phyloP scores from a whole-genome alignment of 495 filamentous ascomycete genomes.

The Xylaria cubensis region DNA sequence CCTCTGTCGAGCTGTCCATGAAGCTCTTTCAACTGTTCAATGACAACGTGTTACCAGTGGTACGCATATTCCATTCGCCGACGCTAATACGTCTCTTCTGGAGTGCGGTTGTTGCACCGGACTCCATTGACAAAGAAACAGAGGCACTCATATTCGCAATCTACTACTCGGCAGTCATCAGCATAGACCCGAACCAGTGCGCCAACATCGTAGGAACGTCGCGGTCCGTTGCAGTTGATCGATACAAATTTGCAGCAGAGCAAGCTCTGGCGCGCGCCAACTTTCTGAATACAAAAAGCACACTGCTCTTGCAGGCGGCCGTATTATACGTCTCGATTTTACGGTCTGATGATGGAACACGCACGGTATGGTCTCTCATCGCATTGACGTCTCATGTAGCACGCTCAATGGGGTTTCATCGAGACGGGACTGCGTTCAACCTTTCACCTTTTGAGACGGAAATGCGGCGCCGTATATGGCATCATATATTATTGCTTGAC shows the following conservation, averaged over 20 bases:
- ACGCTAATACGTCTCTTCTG: constrained; percentile 54
- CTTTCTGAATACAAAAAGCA: constrained; percentile 51
- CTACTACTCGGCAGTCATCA: constrained; percentile 53
- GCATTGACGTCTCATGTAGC: constrained; percentile 52
- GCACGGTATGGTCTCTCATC: constrained; percentile 52
- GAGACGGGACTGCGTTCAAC: constrained; percentile 58
- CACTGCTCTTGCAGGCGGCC: constrained; percentile 55
- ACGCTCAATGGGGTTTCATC: constrained; percentile 49
- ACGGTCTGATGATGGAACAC: constrained; percentile 43
- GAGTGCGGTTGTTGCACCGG: constrained; percentile 45
- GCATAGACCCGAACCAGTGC: constrained; percentile 46
- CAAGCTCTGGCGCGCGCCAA: constrained; percentile 53
- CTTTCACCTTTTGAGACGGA: constrained; percentile 65
- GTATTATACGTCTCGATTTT: constrained; percentile 49
- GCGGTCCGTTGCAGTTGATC: constrained; percentile 44
- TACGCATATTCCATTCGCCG: constrained; percentile 58
- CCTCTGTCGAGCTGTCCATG: constrained; percentile 45
- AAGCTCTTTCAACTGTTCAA: constrained; percentile 62
- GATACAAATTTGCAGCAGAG: constrained; percentile 52
- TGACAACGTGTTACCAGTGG: constrained; percentile 57
- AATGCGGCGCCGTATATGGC: constrained; percentile 68
- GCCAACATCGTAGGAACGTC: constrained; percentile 48
- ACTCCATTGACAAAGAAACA: constrained; percentile 43
- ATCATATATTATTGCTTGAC: constrained; percentile 65
- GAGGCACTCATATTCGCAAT: constrained; percentile 60